phyloP scores from a whole-genome alignment of 2,329 filamentous ascomycete genomes.

The Monosporascus cannonballus region DNA sequence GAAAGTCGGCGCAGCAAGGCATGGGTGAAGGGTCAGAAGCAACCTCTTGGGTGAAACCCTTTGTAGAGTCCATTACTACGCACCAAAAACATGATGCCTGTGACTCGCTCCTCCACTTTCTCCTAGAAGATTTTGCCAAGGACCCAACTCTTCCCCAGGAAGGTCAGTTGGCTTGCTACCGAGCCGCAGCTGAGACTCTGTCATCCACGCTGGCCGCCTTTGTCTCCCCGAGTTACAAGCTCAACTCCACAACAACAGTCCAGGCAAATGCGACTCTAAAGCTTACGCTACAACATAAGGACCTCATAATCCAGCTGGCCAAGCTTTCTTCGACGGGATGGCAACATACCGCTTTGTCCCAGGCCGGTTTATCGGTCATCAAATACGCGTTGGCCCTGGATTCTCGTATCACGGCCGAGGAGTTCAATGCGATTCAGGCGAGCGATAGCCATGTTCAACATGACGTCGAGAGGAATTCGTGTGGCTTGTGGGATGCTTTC shows the following conservation, averaged over 20 bases:
- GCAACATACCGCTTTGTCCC: conserved; percentile 45
- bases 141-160: conserved; percentile 47
- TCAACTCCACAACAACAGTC: conserved; percentile 48
- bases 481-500: conserved; percentile 73
- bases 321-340: conserved; percentile 39
- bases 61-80: conserved; percentile 70
- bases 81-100: conserved; percentile 75
- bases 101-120: conserved; percentile 67
- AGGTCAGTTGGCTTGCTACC: conserved; percentile 56
- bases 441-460: conserved; percentile 54
- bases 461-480: conserved; percentile 63
- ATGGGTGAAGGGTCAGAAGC: conserved; percentile 53
- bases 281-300: conserved; percentile 56
- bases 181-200: conserved; percentile 57
- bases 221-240: conserved; percentile 37
- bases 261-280: conserved; percentile 62
- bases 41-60: conserved; percentile 71
- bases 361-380: conserved; percentile 57
- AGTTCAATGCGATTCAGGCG: conserved; percentile 60
- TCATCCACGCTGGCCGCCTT: conserved; percentile 52
- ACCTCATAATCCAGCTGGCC: conserved; percentile 51
- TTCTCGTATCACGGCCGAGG: conserved; percentile 61
- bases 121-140: conserved; percentile 60
- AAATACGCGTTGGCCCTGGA: conserved; percentile 63
- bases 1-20: conserved; percentile 54